Evolutionary conservation across 2,329 filamentous ascomycete species (phyloP), one percentile per base, ranked within the genome.

Genomic region (Ceratocystis albifundus): DNA sequence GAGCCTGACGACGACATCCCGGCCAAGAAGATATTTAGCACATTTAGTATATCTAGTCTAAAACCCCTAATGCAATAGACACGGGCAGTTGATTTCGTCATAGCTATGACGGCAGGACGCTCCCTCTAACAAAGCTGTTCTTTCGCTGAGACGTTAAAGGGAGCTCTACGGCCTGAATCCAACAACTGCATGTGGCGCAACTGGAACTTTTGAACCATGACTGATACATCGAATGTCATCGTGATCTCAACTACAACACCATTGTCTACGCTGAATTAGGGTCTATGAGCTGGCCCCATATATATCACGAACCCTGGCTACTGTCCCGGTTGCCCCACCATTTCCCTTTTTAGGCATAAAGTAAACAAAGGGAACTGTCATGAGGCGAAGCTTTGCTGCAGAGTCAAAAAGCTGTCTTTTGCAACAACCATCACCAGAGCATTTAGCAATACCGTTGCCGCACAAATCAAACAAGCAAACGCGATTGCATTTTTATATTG

Each of bases 311-410:
- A 59, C 55, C 55, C 55, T 59, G 28, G 30, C 0, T 4, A 5
- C 22, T 48, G 48, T 44, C 63, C 41, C 63, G 30, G 28, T 50
- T 50, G 55, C 55, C 55, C 55, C 28, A 57, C 53, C 53, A 30
- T 59, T 30, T 59, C 55, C 63, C 63, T 44, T 25, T 65, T 65
- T 65, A 8, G 63, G 63, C 25, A 57, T 2, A 65, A 65, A 65
- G 63, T 65, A 65, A 65, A 65, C 48, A 65, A 57, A 65, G 7
- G 44, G 17, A 28, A 17, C 15, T 12, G n/a, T 12, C 15, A 46
- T 46, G 20, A 63, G 44, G 17, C 41, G 46, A 25, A 59, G 55
- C 55, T 59, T 41, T 59, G 55, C 28, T 36, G 55, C 10, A 59
- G 32, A 20, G 55, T 28, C 30, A 59, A 22, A 36, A 59, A 59